phyloP scores from a whole-genome alignment of 2,329 filamentous ascomycete genomes.

The Kalmusia sp. region DNA sequence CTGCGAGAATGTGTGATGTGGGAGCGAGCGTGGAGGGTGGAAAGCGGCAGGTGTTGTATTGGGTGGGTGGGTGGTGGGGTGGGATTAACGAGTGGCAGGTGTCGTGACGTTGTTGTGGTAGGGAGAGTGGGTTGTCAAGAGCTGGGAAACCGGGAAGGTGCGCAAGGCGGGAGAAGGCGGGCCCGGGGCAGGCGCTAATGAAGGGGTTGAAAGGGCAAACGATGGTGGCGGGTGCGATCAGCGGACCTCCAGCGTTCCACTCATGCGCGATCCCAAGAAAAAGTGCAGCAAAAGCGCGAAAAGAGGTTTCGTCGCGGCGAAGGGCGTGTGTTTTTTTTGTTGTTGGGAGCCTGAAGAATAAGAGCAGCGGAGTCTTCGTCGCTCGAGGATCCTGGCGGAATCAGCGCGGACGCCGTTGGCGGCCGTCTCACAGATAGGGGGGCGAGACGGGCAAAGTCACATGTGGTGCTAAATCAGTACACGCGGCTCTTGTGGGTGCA shows the following conservation, averaged over 20 bases:
- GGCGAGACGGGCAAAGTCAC: slow-evolving; percentile 37
- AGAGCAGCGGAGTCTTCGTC: slow-evolving; percentile 23
- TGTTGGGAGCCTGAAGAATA: slow-evolving; percentile 30
- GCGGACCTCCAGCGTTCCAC: slow-evolving; percentile 27
- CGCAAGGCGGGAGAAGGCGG: slow-evolving; percentile 34
- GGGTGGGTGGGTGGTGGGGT: slow-evolving; percentile 11
- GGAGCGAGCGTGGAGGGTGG: slow-evolving; percentile 15
- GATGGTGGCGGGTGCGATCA: slow-evolving; percentile 42
- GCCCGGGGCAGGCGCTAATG: slow-evolving; percentile 27
- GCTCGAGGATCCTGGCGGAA: slow-evolving; percentile 27
- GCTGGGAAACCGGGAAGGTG: slow-evolving; percentile 41
- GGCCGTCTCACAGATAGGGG: slow-evolving; percentile 35
- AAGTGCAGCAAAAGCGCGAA: too few relatives aligned
- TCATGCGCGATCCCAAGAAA: slow-evolving; percentile 25
- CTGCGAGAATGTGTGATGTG: slow-evolving; percentile 18
- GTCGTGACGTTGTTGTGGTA: slow-evolving; percentile 22
- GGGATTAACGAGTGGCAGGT: slow-evolving; percentile 34
- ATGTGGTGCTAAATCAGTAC: slow-evolving; percentile 28
- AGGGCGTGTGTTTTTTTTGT: too few relatives aligned
- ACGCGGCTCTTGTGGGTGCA: slow-evolving; percentile 25
- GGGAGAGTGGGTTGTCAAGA: slow-evolving; percentile 17
- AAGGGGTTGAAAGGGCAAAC: slow-evolving; percentile 28
- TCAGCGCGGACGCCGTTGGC: slow-evolving; percentile 22
- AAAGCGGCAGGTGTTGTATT: slow-evolving; percentile 10
- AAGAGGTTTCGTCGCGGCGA: too few relatives aligned